phyloP scores from a whole-genome alignment of 2,329 filamentous ascomycete species.

The Fonsecaea multimorphosa region DNA sequence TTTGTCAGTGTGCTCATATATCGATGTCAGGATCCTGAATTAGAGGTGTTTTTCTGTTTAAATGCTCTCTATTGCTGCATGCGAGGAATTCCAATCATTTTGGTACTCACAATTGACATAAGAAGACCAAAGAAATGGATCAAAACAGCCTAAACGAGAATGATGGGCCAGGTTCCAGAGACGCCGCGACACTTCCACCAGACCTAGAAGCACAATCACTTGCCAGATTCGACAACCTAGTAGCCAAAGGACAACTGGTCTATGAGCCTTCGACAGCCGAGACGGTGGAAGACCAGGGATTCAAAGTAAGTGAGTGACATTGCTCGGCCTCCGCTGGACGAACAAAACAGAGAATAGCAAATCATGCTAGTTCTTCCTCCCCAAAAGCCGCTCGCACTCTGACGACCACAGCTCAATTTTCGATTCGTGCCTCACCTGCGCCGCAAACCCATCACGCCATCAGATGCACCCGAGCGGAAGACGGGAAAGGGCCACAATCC shows the following conservation, averaged over 20 bases:
- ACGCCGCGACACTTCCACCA: conserved; percentile 29
- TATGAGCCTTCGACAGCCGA: conserved; percentile 38
- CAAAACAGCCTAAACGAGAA: background rate
- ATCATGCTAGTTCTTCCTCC: background rate
- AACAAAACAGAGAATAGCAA: background rate
- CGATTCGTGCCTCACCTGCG: conserved; percentile 38
- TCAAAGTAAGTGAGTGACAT: conserved; percentile 34
- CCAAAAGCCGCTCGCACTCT: background rate
- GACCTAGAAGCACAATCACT: conserved; percentile 42
- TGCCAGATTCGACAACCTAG: conserved; percentile 38
- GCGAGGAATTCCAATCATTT: background rate
- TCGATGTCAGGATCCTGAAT: background rate
- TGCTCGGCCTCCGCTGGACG: background rate
- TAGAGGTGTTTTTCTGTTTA: background rate
- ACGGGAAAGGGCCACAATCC: conserved; percentile 35
- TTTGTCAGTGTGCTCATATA: no score
- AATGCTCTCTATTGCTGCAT: background rate
- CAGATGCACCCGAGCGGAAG: conserved; percentile 40
- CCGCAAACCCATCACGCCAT: conserved; percentile 39
- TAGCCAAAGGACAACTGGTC: conserved; percentile 36
- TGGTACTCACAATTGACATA: background rate
- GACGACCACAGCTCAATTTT: conserved; percentile 35
- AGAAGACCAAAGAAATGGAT: background rate
- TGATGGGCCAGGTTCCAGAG: background rate
- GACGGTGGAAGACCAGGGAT: conserved; percentile 38